Percentiles rank a stretch among this genome's conserved stretches.
Evolutionary conservation across 306 rosid genomes (phyloP).

Genomic region (Potentilla sterilis): DNA sequence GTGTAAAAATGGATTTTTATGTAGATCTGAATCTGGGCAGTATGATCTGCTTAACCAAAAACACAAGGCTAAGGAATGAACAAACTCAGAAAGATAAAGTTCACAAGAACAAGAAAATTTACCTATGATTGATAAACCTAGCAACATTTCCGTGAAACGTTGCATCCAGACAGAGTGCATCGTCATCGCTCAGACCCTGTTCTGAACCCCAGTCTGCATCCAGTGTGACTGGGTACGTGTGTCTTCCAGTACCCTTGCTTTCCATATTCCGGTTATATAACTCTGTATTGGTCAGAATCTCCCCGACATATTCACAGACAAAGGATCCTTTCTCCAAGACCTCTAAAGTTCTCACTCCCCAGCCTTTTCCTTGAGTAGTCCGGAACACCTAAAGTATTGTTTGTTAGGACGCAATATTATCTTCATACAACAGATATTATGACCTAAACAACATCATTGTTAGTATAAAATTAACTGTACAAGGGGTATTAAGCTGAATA

Average conservation of each 20-base stretch:
- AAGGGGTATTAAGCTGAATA: neutral
- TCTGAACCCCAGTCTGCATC: slow-evolving; percentile 98
- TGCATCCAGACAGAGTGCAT: slow-evolving; percentile 91
- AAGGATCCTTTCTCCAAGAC: slow-evolving; percentile 72
- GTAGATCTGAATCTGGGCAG: neutral
- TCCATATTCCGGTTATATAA: slow-evolving; percentile 55
- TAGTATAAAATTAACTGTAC: neutral
- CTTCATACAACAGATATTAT: neutral
- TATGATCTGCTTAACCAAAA: neutral
- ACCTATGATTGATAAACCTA: slow-evolving; percentile 95
- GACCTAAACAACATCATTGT: neutral
- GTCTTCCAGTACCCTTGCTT: slow-evolving; percentile 48
- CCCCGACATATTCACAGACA: slow-evolving; percentile 87
- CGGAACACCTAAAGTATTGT: slow-evolving; percentile 57
- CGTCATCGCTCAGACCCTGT: slow-evolving; percentile 64
- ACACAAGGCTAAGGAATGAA: neutral
- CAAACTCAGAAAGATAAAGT: neutral
- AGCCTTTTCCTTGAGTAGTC: slow-evolving; percentile 72
- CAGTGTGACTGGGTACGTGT: slow-evolving; percentile 86
- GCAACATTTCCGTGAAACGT: slow-evolving; percentile 86
- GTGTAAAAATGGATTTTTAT: neutral
- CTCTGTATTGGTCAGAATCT: slow-evolving; percentile 78
- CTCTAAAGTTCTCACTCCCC: slow-evolving; percentile 83
- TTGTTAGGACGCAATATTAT: neutral
- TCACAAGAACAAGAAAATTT: neutral